Percentiles rank a stretch among this genome's conserved stretches.
Conservation (phyloP, 129 eudicot genomes). For the Scalesia atractyloides region DNA sequence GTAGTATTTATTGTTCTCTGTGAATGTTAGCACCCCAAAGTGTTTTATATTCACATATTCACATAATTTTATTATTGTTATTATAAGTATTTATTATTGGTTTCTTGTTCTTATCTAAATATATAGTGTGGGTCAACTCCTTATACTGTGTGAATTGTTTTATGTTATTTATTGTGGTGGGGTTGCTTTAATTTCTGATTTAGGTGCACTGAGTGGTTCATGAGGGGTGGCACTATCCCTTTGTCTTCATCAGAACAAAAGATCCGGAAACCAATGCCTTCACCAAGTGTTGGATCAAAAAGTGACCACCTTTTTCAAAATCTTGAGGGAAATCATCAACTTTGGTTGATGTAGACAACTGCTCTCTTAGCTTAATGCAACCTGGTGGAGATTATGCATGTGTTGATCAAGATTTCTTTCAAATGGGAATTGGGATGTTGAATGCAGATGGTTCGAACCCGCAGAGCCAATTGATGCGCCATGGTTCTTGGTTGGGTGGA, state of each 20-base stretch:
- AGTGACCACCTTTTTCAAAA: constrained; percentile 36
- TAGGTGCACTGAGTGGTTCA: constrained; percentile 41
- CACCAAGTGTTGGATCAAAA: constrained; percentile 35
- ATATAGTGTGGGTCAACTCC: constrained; percentile 29
- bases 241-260: constrained; percentile 36
- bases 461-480: constrained; percentile 29
- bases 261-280: constrained; percentile 32
- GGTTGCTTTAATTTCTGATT: constrained; percentile 20
- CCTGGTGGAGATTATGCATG: constrained; percentile 35
- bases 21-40: constrained; percentile 20
- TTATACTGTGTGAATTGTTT: constrained; percentile 26
- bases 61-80: constrained; percentile 11
- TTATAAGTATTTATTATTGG: background rate
- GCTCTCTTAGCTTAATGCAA: constrained; percentile 49
- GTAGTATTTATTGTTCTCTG: constrained; percentile 25
- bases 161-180: constrained; percentile 32
- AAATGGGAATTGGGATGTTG: constrained; percentile 27
- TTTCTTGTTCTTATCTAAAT: constrained; percentile 43
- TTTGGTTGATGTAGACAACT: constrained; percentile 29
- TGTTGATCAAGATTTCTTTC: constrained; percentile 28
- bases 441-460: constrained; percentile 22
- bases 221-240: constrained; percentile 37
- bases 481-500: constrained; percentile 57
- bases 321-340: constrained; percentile 26
- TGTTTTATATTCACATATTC: constrained; percentile 15